Conservation (phyloP, 768 basidiomycete species). For the Wakefieldia striispora region DNA sequence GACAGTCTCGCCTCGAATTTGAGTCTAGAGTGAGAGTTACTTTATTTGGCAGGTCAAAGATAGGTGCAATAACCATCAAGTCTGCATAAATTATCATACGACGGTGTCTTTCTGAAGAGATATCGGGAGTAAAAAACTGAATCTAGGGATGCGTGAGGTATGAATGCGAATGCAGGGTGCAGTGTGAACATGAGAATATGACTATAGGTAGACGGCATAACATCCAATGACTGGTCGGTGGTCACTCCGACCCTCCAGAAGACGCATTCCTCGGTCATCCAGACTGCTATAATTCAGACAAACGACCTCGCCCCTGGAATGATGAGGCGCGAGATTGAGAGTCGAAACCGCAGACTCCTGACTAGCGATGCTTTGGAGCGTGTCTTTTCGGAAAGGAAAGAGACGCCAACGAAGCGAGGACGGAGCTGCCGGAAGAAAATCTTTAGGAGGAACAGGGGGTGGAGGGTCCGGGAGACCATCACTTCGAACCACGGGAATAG, state of each 20-base stretch:
- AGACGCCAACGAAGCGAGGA: slow-evolving; percentile 47
- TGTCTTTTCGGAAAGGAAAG: slow-evolving; percentile 46
- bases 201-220: slow-evolving; percentile 65
- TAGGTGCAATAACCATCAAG: slow-evolving; percentile 5
- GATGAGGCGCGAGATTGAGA: slow-evolving; percentile 25
- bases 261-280: slow-evolving; percentile 71
- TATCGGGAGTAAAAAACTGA: slow-evolving; percentile 8
- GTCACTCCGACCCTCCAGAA: slow-evolving; percentile 76
- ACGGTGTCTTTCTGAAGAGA: slow-evolving; percentile 15
- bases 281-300: slow-evolving; percentile 73
- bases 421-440: slow-evolving; percentile 17
- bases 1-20: not conserved
- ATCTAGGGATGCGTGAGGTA: not conserved
- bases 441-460: slow-evolving; percentile 31
- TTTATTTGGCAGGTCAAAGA: slow-evolving; percentile 8
- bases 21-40: not conserved
- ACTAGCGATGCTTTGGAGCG: slow-evolving; percentile 27
- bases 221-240: slow-evolving; percentile 84
- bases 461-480: slow-evolving; percentile 22
- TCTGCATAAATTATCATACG: slow-evolving; percentile 19
- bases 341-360: slow-evolving; percentile 24
- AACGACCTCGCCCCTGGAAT: slow-evolving; percentile 64
- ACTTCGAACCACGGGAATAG: slow-evolving; percentile 4
- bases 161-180: slow-evolving; percentile 3
- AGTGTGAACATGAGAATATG: not conserved